Base-by-base conservation (phyloP, 805 yeast genomes). In the Lachancea nothofagi region DNA sequence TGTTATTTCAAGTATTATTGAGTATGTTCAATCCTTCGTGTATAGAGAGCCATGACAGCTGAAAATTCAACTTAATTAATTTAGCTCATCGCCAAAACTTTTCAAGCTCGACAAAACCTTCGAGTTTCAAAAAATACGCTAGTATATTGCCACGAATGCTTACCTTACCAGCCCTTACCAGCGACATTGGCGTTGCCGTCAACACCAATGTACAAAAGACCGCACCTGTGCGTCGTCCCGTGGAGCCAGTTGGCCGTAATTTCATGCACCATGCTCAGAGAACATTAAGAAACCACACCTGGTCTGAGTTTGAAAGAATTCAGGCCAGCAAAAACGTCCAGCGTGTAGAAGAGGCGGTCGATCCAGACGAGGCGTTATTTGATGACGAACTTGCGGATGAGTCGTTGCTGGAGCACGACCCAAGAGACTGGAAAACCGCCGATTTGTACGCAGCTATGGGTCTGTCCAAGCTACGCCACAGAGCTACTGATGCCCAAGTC, bases 371-470 rank as follows among this genome's bases (percentile, higher is more conserved):
- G 39, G 63, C 62, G 23, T 66, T 72, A 50, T 59, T 62, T 28
- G 72, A 68, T 44, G 64, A 61, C 21, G 75, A 78, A 54, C 75
- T 82, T 22, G 94, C 88, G 57, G 83, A 78, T 48, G 89, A 80
- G 50, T 83, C 80, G 40, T 72, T 90, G 67, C 76, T 93, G 53
- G 67, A 74, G 23, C 94, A 85, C 58, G 97, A 93, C 63, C 96
- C 98, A 60, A 83, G 95, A 75, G 96, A 93, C 62, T 93, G 98
- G 98, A 93, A 93, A 70, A 70, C 81, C 39, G 95, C 93, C 51
- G 97, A 93, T 66, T 83, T 93, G 67, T 93, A 93, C 59, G 95
- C 95, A 40, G 97, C 93, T 36, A 77, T 93, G 67, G 97, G 98
- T 49, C 72, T 93, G 56, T 80, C 95, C 47, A 85, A 87, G 62